Base-by-base conservation (phyloP, 2,329 filamentous ascomycete species). In the Salinomyces thailandicus region DNA sequence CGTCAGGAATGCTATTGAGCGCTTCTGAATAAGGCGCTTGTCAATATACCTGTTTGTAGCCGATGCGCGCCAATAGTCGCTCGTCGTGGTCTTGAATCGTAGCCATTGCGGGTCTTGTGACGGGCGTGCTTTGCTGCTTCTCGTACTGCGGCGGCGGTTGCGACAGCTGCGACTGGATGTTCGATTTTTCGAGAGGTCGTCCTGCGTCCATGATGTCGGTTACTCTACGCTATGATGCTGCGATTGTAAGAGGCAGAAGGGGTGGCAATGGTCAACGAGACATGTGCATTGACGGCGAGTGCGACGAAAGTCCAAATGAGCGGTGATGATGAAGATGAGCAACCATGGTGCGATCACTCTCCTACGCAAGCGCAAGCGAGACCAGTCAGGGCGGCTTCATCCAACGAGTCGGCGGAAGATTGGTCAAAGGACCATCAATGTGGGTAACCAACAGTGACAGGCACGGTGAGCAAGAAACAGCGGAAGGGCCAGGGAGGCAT, bases 31-130 rank as follows among this genome's bases (percentile, higher is more conserved):
- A n/a, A n/a, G n/a, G n/a, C n/a, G n/a, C n/a, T n/a, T n/a, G n/a
- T n/a, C n/a, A n/a, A 39, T 59, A 37, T 58, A 77, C 75, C 58
- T 77, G 75, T 47, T 68, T 73, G 52, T 79, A 79, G 18, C 75
- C 75, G 49, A 78, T 77, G 37, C 71, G 68, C 38, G 72, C 72
- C 14, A 79, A 61, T 18, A 77, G 57, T 24, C 70, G 66, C 52
- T 77, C 75, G 42, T 79, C 75, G 35, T 76, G 71, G 48, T 78
- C 43, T 34, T 47, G 28, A 15, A 50, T 47, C 1, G 41, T 43
- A n/a, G 46, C 46, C 44, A 49, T 47, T 15, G 30, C 31, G 4
- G 33, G 30, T 14, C n/a, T 17, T 16, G 9, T 15, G 31, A 11
- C 18, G 19, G 31, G 5, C 18, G 31, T 9, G 6, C 7, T 24